Evolutionary conservation across 75 land plant species (phyloP), one percentile per base, ranked within the genome.

Genomic region (Pinus albicaulis): DNA sequence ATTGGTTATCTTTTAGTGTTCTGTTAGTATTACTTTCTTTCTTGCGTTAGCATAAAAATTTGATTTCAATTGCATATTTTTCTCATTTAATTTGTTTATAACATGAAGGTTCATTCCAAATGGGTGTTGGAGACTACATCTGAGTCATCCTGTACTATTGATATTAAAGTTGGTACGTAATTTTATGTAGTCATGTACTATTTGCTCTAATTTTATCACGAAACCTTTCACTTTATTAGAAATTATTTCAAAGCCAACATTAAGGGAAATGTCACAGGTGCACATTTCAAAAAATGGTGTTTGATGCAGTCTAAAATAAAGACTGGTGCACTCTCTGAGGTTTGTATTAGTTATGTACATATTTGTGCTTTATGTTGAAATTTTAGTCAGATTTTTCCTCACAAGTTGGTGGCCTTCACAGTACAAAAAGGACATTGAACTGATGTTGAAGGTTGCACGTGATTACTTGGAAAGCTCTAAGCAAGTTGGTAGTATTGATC

Each of bases 251-350:
- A 44, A 25, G 36, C 26, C 56, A 55, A 73, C 36, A n/a, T n/a
- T 22, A 36, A 34, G n/a, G 34, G 44, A 22, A 63, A 63, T 76
- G 3, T 44, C 12, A 70, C 91, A 96, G 99, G 99, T 76, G 90
- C 89, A 71, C 96, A 96, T 84, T 96, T 96, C 79, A 94, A 91
- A 84, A 96, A 96, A 80, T 93, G 99, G 94, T 92, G 92, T 81
- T 58, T 87, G 55, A 94, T 96, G 99, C 96, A 92, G 73, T 87
- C 91, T 24, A 96, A 96, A 74, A 94, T 96, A 55, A 94, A 83
- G 76, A 58, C 89, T 11, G 98, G 98, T 14, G 91, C 99, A 41
- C 86, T 89, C 59, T 76, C 78, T 77, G 99, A 94, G 98, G 99
- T 94, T 81, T 52, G 78, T 38, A 61, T 48, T 55, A 23, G 8